A percentile compares a stretch with the other conserved stretches of the same genome.
Evolutionary conservation across 768 basidiomycete genomes (phyloP).

Genomic region (Tremella fuciformis): DNA sequence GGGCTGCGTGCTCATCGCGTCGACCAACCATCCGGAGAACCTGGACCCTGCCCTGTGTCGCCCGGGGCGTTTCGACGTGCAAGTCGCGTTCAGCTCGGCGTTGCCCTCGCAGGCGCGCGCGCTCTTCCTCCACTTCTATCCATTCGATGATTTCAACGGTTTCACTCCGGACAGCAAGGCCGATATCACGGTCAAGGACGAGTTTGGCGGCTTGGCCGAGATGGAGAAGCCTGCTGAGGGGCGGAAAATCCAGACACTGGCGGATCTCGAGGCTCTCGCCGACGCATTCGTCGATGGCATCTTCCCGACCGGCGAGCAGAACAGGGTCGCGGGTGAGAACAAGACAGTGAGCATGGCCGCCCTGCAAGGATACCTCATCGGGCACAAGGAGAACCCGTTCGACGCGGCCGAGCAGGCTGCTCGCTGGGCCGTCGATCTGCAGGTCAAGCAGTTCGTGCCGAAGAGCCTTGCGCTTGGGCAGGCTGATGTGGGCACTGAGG

Average conservation of each 20-base stretch:
- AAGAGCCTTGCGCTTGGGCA: background rate
- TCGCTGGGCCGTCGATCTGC: background rate
- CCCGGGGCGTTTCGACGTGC: constrained; percentile 80
- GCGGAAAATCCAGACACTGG: constrained; percentile 3
- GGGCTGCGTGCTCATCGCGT: constrained; percentile 78
- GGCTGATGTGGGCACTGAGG: background rate
- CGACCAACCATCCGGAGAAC: constrained; percentile 79
- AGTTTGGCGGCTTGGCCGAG: background rate
- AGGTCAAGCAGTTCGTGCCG: no score
- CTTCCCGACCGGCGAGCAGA: constrained; percentile 10
- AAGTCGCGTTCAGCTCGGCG: constrained; percentile 79
- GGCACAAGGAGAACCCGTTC: constrained; percentile 56
- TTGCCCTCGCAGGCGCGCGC: constrained; percentile 60
- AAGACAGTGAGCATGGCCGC: constrained; percentile 62
- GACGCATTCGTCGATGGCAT: constrained; percentile 9
- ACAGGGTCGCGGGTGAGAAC: constrained; percentile 9
- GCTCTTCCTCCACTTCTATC: constrained; percentile 48
- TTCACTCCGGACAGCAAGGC: constrained; percentile 1
- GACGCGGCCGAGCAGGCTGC: background rate
- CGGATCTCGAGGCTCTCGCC: constrained; percentile 15
- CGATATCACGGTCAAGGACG: background rate
- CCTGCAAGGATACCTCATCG: constrained; percentile 78
- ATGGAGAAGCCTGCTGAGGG: background rate
- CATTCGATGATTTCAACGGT: constrained; percentile 24
- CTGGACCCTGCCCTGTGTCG: constrained; percentile 88